Evolutionary conservation across 805 yeast species (phyloP), one percentile per base, ranked within the genome.

Genomic region (Phaffomyces opuntiae): DNA sequence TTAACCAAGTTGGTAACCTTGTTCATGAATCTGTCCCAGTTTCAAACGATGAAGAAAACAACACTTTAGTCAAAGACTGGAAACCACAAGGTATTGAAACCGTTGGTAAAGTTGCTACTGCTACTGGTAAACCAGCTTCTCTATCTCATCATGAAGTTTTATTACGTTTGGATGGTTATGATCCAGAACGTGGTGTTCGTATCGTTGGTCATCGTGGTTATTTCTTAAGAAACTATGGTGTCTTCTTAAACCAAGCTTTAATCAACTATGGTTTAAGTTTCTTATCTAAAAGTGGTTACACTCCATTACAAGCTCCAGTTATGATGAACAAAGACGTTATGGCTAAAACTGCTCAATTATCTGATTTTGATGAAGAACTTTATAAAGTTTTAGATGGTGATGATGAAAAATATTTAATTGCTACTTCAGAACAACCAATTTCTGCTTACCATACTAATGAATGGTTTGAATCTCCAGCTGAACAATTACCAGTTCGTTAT

Each of bases 261-360:
- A 93, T 93, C 68, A 93, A 90, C 78, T 91, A 90, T 64, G 99
- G 99, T 57, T 78, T 93, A 64, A 74, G 77, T 49, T 90, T 88
- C 70, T 77, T 93, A 66, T 78, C 87, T 53, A 70, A 78, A 59
- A 79, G 82, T 57, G 89, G 82, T 43, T 93, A 88, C 74, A 74
- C 75, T 45, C 96, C 98, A 52, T 75, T 93, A 68, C 99, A 93
- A 74, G 95, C 99, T 14, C 99, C 99, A 48, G 96, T 91, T 39
- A 93, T 93, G 99, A 88, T 93, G 96, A 93, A 93, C 81, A 93
- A 93, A 72, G 98, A 93, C 48, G 95, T 89, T 47, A 93, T 93
- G 99, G 98, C 98, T 57, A 90, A 87, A 72, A 93, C 99, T 56
- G 99, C 99, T 9, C 99, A 93, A 73, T 81, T 93, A 66, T 89